Percentiles rank a stretch among this genome's conserved stretches.
Evolutionary conservation across 345 rosid genomes (phyloP).

Genomic region (Eucalyptus dawsonii): DNA sequence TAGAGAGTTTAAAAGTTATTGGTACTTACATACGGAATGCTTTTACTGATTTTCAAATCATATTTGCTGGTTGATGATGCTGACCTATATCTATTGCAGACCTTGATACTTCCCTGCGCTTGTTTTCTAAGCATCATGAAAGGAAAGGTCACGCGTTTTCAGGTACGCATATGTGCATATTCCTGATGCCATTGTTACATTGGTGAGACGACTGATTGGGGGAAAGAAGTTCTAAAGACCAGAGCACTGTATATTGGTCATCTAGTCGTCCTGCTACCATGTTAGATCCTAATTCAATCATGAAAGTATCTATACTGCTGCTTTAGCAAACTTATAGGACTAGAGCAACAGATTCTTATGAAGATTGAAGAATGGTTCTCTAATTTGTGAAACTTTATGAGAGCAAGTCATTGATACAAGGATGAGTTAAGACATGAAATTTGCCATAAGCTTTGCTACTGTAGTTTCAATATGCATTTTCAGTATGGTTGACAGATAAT

Average conservation of each 20-base stretch:
- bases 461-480: not conserved
- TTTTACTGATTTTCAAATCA: not conserved
- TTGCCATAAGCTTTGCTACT: not conserved
- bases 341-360: not conserved
- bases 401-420: not conserved
- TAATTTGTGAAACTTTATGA: not conserved
- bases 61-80: not conserved
- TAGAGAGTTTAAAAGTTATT: not conserved
- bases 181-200: not conserved
- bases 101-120: constrained; percentile 86
- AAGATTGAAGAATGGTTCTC: not conserved
- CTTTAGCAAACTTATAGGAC: not conserved
- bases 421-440: not conserved
- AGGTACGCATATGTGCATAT: constrained; percentile 23
- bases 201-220: not conserved
- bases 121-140: constrained; percentile 78
- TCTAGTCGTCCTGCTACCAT: not conserved
- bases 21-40: not conserved
- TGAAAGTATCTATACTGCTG: not conserved
- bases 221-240: not conserved
- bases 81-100: constrained; percentile 17
- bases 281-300: not conserved
- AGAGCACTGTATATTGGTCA: not conserved
- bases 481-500: not conserved
- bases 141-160: constrained; percentile 34